phyloP scores from a whole-genome alignment of 805 yeast genomes.

The Sugiyamaella valdiviana region DNA sequence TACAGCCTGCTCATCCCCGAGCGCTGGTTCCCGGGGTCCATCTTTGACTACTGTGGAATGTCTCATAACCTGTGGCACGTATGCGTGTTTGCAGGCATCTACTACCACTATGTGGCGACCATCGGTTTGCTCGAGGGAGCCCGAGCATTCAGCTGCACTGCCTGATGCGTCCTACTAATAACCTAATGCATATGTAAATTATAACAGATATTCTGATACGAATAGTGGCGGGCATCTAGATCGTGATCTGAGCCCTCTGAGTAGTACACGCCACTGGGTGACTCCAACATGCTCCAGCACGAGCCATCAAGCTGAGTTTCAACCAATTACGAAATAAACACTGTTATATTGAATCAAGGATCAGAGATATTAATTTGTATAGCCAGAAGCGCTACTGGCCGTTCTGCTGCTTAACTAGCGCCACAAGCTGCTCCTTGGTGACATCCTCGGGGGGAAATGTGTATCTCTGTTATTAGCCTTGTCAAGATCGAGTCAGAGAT shows the following conservation, averaged over 20 bases:
- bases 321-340: not conserved
- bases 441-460: slow-evolving; percentile 20
- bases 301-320: no score
- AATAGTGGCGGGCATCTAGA: not conserved
- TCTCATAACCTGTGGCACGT: slow-evolving; percentile 95
- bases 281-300: no score
- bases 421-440: slow-evolving; percentile 15
- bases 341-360: not conserved
- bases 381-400: no score
- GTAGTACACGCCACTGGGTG: no score
- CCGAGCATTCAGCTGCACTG: slow-evolving; percentile 20
- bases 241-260: not conserved
- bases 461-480: slow-evolving; percentile 11
- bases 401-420: slow-evolving; percentile 13
- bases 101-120: slow-evolving; percentile 80
- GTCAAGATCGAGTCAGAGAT: not conserved
- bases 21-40: slow-evolving; percentile 44
- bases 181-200: not conserved
- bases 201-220: not conserved
- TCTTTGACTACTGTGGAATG: slow-evolving; percentile 56
- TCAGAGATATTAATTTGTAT: no score
- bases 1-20: slow-evolving; percentile 89
- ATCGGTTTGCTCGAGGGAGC: slow-evolving; percentile 58
- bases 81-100: slow-evolving; percentile 81
- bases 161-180: not conserved